Percentiles rank a stretch among this genome's conserved stretches.
Conservation (phyloP, 805 yeast species). For the Dipodascus geniculatus region DNA sequence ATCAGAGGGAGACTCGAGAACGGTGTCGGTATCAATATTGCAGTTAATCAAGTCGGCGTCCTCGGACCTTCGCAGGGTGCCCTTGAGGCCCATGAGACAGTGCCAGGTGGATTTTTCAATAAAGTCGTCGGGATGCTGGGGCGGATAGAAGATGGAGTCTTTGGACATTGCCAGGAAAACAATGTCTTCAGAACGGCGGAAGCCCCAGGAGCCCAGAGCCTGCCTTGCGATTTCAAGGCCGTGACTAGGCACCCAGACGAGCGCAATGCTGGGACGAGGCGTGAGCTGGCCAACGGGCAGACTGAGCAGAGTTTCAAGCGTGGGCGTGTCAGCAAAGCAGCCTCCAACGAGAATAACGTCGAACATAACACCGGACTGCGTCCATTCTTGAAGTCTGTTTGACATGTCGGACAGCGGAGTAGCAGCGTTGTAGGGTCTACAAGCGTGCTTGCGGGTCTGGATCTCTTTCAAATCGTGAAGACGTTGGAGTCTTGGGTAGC, state of each 20-base stretch:
- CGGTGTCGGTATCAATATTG: constrained; percentile 81
- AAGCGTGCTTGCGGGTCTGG: constrained; percentile 42
- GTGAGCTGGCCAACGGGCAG: constrained; percentile 65
- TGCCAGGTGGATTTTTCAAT: constrained; percentile 77
- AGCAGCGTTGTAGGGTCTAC: constrained; percentile 56
- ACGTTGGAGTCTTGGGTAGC: constrained; percentile 74
- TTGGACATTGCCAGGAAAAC: constrained; percentile 67
- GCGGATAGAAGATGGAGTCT: constrained; percentile 54
- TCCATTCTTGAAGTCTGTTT: constrained; percentile 51
- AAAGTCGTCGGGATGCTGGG: constrained; percentile 31
- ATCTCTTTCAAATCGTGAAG: constrained; percentile 52
- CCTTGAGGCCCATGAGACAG: constrained; percentile 96
- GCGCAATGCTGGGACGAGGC: constrained; percentile 76
- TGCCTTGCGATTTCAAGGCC: constrained; percentile 48
- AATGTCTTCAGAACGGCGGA: constrained; percentile 81
- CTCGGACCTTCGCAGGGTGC: constrained; percentile 77
- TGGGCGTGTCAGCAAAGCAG: constrained; percentile 59
- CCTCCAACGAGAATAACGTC: constrained; percentile 93
- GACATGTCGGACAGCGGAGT: constrained; percentile 42
- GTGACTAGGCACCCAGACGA: constrained; percentile 77
- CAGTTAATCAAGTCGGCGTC: constrained; percentile 84
- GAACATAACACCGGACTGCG: constrained; percentile 45
- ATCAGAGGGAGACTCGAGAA: constrained; percentile 40
- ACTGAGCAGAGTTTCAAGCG: constrained; percentile 46
- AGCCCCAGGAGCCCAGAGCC: constrained; percentile 42